Base-by-base conservation (phyloP, 495 filamentous ascomycete genomes). In the Hypoxylon subgilvum region DNA sequence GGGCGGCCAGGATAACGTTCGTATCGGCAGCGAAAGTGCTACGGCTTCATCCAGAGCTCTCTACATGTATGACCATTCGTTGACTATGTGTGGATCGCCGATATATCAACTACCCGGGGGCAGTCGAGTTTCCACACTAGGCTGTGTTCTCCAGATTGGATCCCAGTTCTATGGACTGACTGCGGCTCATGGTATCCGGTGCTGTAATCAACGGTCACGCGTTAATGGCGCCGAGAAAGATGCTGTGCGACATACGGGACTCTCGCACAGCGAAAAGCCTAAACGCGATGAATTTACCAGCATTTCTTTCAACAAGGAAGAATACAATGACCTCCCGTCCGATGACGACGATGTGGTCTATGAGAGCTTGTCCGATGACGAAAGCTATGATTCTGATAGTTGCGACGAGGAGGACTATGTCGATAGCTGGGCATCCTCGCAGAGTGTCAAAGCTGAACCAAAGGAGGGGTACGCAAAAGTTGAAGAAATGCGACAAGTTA, bases 341-440 rank as follows among this genome's bases (percentile, higher is more conserved):
- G n/a, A 27, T 14, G 31, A 13, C 34, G 42, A 45, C 9, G 42
- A 45, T 14, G 27, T 45, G 5, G 3, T 45, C n/a, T 45, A 45
- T 16, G 42, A 45, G 17, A 28, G 13, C 28, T 5, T 46, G 6
- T 4, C 40, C 16, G 40, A 43, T 25, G 40, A 43, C 12, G 40
- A 25, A 25, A 13, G 14, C 18, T 25, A 19, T 25, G 6, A 13
- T 1, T 5, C 1, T 43, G 18, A 25, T 43, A 13, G 7, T 7
- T 1, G 22, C 18, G 1, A 19, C 22, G 16, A 40, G 2, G 38
- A 12, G 5, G n/a, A 38, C 13, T 3, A 38, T 38, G 13, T 17
- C 13, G 5, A 4, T 38, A 38, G 2, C 1, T n/a, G 7, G 4
- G 34, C 7, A 34, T 3, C n/a, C n/a, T 4, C 31, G 7, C 31